A percentile compares a stretch with the other conserved stretches of the same genome.
Conservation (phyloP, 441 rosid genomes). For the Adansonia grandidieri region DNA sequence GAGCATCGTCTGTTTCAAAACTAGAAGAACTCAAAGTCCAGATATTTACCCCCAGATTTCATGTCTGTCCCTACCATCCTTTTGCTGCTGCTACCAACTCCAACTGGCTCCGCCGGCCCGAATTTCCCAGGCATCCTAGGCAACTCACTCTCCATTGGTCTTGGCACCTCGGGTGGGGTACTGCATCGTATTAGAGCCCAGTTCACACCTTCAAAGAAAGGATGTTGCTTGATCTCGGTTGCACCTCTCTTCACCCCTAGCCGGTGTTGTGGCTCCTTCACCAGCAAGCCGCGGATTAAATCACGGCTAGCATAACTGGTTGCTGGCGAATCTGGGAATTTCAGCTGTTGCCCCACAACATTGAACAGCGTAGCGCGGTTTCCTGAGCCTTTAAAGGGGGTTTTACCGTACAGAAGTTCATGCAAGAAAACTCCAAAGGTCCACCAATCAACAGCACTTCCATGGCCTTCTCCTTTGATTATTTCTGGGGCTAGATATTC, state of each 20-base stretch:
- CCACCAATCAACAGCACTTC: constrained; percentile 21
- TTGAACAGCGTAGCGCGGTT: constrained; percentile 93
- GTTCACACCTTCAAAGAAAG: constrained; percentile 93
- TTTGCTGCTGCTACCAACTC: constrained; percentile 73
- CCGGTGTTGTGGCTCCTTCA: constrained; percentile 90
- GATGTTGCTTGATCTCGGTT: constrained; percentile 96
- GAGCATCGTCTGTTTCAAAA: constrained; percentile 24
- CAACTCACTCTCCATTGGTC: constrained; percentile 72
- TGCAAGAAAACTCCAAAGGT: constrained; percentile 68
- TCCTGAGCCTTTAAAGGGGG: constrained; percentile 95
- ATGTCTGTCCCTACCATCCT: constrained; percentile 53
- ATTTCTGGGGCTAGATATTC: constrained; percentile 99
- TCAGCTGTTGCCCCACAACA: constrained; percentile 91
- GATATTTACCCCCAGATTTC: constrained; percentile 86
- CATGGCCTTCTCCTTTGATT: constrained; percentile 78
- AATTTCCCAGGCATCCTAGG: constrained; percentile 51
- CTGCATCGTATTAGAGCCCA: constrained; percentile 98
- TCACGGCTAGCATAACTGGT: constrained; percentile 84
- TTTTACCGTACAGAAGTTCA: constrained; percentile 81
- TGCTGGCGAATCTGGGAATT: constrained; percentile 87
- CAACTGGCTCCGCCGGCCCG: constrained; percentile 69
- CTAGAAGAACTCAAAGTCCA: constrained; percentile 97
- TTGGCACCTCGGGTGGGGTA: constrained; percentile 95
- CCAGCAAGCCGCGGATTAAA: constrained; percentile 79
- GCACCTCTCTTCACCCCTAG: constrained; percentile 96